A percentile compares a stretch with the other conserved stretches of the same genome.
Evolutionary conservation across 75 land plant genomes (phyloP).

Genomic region (Pinus albicaulis): DNA sequence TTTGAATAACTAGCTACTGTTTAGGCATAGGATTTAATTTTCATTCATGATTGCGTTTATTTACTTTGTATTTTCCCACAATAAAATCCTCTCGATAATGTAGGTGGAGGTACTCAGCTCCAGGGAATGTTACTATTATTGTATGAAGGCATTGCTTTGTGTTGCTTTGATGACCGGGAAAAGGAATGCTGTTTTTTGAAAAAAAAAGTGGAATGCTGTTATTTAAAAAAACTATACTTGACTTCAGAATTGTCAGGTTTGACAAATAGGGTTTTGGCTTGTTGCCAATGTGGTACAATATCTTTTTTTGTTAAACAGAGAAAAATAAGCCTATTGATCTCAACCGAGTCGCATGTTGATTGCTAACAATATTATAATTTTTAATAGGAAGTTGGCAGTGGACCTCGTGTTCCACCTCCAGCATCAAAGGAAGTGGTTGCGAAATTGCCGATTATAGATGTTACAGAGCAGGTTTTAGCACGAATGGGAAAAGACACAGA

Average conservation of each 20-base stretch:
- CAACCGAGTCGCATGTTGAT: no score
- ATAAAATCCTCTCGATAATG: not conserved
- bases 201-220: not conserved
- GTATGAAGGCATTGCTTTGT: not conserved
- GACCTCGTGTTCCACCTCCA: slow-evolving; percentile 73
- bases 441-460: slow-evolving; percentile 65
- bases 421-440: slow-evolving; percentile 96
- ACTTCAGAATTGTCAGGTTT: not conserved
- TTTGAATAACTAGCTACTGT: no score
- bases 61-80: not conserved
- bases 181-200: not conserved
- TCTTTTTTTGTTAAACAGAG: not conserved
- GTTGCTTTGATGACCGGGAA: not conserved
- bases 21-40: no score
- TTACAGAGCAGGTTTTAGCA: slow-evolving; percentile 59
- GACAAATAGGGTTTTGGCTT: not conserved
- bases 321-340: not conserved
- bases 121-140: not conserved
- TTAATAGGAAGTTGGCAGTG: slow-evolving; percentile 47
- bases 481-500: slow-evolving; percentile 66
- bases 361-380: not conserved
- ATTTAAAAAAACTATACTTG: not conserved
- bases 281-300: not conserved
- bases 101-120: not conserved
- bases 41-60: no score